phyloP scores from a whole-genome alignment of 441 rosid genomes.

The Kokia cookei region DNA sequence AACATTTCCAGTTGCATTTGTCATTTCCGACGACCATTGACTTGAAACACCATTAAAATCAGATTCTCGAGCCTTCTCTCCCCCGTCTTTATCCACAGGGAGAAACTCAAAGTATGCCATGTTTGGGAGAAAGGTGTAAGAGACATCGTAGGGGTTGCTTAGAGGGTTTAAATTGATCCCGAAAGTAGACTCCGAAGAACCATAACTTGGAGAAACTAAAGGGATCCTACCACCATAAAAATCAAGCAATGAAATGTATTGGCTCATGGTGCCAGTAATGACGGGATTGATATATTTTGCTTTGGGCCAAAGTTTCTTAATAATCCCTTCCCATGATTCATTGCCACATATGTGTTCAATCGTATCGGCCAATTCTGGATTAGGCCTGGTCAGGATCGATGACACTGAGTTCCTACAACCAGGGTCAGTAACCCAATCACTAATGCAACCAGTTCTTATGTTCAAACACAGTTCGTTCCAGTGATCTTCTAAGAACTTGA shows the following conservation, averaged over 20 bases:
- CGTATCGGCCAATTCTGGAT: slow-evolving; percentile 41
- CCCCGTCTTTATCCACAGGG: slow-evolving; percentile 32
- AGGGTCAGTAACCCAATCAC: slow-evolving; percentile 36
- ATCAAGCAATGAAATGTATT: slow-evolving; percentile 57
- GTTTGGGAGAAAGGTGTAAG: slow-evolving; percentile 66
- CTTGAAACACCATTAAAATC: background rate
- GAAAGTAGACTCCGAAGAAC: slow-evolving; percentile 63
- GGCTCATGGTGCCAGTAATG: slow-evolving; percentile 82
- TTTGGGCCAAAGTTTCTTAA: slow-evolving; percentile 60
- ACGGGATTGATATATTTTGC: slow-evolving; percentile 61
- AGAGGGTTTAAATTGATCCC: slow-evolving; percentile 72
- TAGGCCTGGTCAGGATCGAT: slow-evolving; percentile 31
- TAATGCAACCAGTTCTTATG: slow-evolving; percentile 37
- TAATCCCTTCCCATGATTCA: slow-evolving; percentile 77
- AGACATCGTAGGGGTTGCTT: slow-evolving; percentile 53
- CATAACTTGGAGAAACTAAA: slow-evolving; percentile 60
- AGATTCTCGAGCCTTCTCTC: background rate
- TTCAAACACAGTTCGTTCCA: slow-evolving; percentile 58
- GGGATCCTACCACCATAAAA: slow-evolving; percentile 65
- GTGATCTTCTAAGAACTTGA: slow-evolving; percentile 50
- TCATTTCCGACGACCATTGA: background rate
- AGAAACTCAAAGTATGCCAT: slow-evolving; percentile 83
- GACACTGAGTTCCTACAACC: slow-evolving; percentile 36
- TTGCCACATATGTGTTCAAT: slow-evolving; percentile 35
- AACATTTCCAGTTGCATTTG: background rate